A percentile compares a stretch with the other conserved stretches of the same genome.
phyloP scores from a whole-genome alignment of 768 basidiomycete genomes.

The Mycena capillaripes region DNA sequence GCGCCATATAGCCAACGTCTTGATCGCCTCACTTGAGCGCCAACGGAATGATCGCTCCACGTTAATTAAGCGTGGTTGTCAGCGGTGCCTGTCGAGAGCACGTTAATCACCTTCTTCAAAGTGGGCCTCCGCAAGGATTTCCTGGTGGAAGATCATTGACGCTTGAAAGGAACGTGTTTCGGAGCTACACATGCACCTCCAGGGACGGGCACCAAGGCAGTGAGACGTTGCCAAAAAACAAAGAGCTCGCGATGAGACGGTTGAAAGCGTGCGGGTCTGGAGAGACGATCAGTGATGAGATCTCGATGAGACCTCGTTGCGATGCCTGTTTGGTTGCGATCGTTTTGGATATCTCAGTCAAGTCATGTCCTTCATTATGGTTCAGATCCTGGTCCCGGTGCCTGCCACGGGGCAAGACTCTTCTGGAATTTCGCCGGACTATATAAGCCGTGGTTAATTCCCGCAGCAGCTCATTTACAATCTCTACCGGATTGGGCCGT shows the following conservation, averaged over 20 bases:
- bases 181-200: background rate
- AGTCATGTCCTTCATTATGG: background rate
- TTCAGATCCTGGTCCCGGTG: background rate
- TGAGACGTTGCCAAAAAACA: background rate
- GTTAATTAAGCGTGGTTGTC: slow-evolving; percentile 4
- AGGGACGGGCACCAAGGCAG: background rate
- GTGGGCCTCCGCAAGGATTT: background rate
- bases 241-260: background rate
- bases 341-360: slow-evolving; percentile 10
- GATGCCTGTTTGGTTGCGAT: background rate
- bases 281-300: slow-evolving; percentile 15
- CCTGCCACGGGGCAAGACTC: background rate
- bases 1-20: background rate
- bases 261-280: background rate
- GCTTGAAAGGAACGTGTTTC: background rate
- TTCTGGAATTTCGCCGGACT: background rate
- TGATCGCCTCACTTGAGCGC: background rate
- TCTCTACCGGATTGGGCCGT: background rate
- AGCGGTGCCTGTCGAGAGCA: background rate
- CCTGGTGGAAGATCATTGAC: background rate
- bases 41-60: background rate
- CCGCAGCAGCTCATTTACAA: background rate
- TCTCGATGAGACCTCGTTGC: background rate
- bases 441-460: background rate
- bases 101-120: background rate